phyloP scores from a whole-genome alignment of 2,329 filamentous ascomycete species.

The Huntiella decipiens region DNA sequence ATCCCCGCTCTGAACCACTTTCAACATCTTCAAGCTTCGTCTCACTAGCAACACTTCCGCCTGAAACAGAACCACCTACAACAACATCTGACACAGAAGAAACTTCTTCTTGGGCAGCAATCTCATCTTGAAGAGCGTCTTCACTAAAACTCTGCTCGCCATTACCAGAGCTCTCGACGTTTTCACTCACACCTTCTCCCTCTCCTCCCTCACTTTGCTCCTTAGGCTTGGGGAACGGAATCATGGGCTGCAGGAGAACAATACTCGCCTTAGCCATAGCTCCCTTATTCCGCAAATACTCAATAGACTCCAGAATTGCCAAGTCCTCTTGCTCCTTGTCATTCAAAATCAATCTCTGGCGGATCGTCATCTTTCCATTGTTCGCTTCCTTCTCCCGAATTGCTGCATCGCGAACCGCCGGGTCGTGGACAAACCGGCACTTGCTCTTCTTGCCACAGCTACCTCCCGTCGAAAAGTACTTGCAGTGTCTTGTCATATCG shows the following conservation, averaged over 20 bases:
- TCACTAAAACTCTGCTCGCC: too few relatives aligned
- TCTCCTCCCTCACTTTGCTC: neutral
- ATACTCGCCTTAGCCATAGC: slow-evolving; percentile 22
- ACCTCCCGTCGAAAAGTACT: slow-evolving; percentile 50
- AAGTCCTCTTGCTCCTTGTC: slow-evolving; percentile 51
- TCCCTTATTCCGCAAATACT: slow-evolving; percentile 44
- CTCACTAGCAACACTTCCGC: slow-evolving; percentile 1
- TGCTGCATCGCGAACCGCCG: slow-evolving; percentile 41
- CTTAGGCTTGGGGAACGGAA: neutral
- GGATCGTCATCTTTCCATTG: slow-evolving; percentile 44
- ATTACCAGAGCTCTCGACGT: neutral
- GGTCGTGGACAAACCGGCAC: slow-evolving; percentile 54
- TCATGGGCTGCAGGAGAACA: slow-evolving; percentile 9
- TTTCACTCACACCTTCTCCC: slow-evolving; percentile 11
- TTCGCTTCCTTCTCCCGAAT: slow-evolving; percentile 45
- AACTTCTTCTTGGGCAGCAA: neutral
- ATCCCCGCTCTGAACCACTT: too few relatives aligned
- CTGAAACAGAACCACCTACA: neutral
- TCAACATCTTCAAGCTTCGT: neutral
- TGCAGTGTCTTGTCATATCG: slow-evolving; percentile 47
- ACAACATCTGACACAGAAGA: neutral
- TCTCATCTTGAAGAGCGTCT: too few relatives aligned
- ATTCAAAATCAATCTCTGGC: slow-evolving; percentile 46
- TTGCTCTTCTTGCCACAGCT: slow-evolving; percentile 56
- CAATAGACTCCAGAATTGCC: slow-evolving; percentile 44